Percentiles rank a stretch among this genome's conserved stretches.
phyloP scores from a whole-genome alignment of 192 early-diverging fungal species.

The Lobulomyces angularis region DNA sequence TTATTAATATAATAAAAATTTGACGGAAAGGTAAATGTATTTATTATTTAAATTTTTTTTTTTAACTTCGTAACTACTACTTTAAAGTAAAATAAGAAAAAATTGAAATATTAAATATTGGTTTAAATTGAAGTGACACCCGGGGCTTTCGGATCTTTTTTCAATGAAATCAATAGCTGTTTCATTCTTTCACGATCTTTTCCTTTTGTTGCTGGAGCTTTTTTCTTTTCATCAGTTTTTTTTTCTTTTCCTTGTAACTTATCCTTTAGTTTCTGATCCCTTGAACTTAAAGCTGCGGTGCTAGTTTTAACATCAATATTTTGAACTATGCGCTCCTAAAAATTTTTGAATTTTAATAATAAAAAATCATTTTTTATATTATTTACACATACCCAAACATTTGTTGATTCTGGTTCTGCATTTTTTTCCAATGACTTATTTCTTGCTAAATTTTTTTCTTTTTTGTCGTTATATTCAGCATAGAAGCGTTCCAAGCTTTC shows the following conservation, averaged over 20 bases:
- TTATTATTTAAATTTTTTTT: no score
- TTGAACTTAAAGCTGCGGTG: not conserved
- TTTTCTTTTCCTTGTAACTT: constrained; percentile 17
- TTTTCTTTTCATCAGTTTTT: constrained; percentile 6
- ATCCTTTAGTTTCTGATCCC: constrained; percentile 34
- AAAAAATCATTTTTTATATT: not conserved
- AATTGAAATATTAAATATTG: no score
- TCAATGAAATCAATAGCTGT: constrained; percentile 26
- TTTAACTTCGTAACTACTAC: no score
- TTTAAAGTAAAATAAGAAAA: no score
- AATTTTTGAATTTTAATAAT: not conserved
- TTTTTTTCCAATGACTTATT: constrained; percentile 37
- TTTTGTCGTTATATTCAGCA: constrained; percentile 50
- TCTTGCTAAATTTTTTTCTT: constrained; percentile 24
- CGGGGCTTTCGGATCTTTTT: no score
- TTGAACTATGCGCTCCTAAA: not conserved
- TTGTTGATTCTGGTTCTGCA: constrained; percentile 15
- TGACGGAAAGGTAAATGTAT: no score
- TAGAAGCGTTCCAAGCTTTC: constrained; percentile 41
- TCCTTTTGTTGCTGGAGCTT: constrained; percentile 6
- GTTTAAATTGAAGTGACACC: no score
- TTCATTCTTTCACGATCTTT: constrained; percentile 35
- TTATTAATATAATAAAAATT: no score
- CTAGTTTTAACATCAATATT: not conserved
- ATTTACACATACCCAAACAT: constrained; percentile 26